Base-by-base conservation (phyloP, 768 basidiomycete species). In the Jaapia argillacea region DNA sequence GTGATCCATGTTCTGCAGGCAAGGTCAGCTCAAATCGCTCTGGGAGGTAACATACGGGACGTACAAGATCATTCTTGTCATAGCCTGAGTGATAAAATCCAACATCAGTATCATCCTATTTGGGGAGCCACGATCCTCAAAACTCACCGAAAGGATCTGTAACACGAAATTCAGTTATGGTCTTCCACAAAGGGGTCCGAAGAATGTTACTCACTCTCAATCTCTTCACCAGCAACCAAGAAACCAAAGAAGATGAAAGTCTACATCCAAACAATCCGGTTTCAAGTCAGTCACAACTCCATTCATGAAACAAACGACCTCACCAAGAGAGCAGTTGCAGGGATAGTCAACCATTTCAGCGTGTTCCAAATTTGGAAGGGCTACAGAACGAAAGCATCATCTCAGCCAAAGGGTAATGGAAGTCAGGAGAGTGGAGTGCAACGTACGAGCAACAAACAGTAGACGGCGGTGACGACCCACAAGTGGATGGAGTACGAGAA, bases 401-500 rank as follows among this genome's bases (percentile, higher is more conserved):
- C 33, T 42, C 20, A 51, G 48, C 41, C 51, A 38, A 20, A 39
- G 36, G 36, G 22, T 23, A 33, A 6, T 26, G 6, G 16, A 18
- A 14, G 38, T 22, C 14, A 35, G 6, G 36, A 18, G 12, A n/a
- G 5, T 18, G 56, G n/a, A n/a, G n/a, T n/a, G n/a, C n/a, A n/a
- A n/a, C 69, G 21, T 58, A 81, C 82, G 61, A 85, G 57, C 28
- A 69, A 63, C 26, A 82, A 55, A 53, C 72, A 75, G 54, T 82
- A 85, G 13, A 84, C 54, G 33, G 70, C 47, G 2, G 79, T 79
- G 16, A 82, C 77, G 0, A 67, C 56, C 82, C 81, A 85, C 31
- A 85, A 61, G 53, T 85, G 84, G 25, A 79, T 62, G 2, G 76
- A 76, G 52, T 83, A 83, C 73, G 81, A 84, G 61, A 81, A 85